phyloP scores from a whole-genome alignment of 192 early-diverging fungal species.

The Lunasporangiospora selenospora region DNA sequence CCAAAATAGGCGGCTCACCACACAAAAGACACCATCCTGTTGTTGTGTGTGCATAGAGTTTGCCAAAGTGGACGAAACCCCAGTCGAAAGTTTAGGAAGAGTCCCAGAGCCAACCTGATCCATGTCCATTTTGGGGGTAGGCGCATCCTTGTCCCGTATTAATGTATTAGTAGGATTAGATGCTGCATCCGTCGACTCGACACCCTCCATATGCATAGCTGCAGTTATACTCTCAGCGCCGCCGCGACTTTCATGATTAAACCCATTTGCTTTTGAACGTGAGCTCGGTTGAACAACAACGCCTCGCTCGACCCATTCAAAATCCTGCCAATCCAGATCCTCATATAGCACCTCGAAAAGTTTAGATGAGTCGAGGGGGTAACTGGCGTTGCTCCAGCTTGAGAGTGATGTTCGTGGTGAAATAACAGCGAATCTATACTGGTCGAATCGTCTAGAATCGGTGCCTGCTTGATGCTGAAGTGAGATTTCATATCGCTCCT shows the following conservation, averaged over 20 bases:
- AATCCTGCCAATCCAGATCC: conserved; percentile 47
- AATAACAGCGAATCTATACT: conserved; percentile 52
- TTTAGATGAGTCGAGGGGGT: conserved; percentile 11
- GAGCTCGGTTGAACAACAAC: conserved; percentile 37
- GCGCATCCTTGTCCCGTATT: too few relatives aligned
- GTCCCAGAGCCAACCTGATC: too few relatives aligned
- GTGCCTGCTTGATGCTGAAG: conserved; percentile 38
- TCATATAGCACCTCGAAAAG: conserved; percentile 36
- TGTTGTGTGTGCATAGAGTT: too few relatives aligned
- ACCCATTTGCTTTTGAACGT: too few relatives aligned
- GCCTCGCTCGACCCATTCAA: conserved; percentile 48
- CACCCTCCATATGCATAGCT: conserved; percentile 27
- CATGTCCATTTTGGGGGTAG: too few relatives aligned
- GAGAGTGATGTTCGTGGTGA: conserved; percentile 39
- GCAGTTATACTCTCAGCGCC: neutral
- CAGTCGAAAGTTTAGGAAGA: too few relatives aligned
- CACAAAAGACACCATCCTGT: conserved; percentile 46
- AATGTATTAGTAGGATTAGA: too few relatives aligned
- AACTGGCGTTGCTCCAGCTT: conserved; percentile 30
- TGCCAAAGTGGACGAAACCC: too few relatives aligned
- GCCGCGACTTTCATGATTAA: neutral
- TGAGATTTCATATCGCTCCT: conserved; percentile 49
- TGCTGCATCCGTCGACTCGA: conserved; percentile 9
- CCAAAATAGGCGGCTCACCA: conserved; percentile 44
- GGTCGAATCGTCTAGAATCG: conserved; percentile 34